Percentiles rank a stretch among this genome's conserved stretches.
Evolutionary conservation across 129 eudicot species (phyloP).

Genomic region (Chrysanthemum makinoi): DNA sequence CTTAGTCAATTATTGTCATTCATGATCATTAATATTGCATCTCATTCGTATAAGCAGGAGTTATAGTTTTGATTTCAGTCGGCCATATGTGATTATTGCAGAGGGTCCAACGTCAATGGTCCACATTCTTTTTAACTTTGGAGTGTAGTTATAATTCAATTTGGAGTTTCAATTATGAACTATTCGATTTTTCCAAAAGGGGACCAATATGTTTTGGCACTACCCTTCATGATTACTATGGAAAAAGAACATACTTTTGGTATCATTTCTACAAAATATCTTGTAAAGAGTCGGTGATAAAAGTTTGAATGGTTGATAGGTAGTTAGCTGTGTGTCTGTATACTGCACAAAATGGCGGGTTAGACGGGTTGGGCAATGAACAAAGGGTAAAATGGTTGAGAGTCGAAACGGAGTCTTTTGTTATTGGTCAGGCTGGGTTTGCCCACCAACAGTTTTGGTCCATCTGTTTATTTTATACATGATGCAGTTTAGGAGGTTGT

Average conservation of each 20-base stretch:
- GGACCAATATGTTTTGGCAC: conserved; percentile 22
- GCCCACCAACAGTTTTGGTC: no score
- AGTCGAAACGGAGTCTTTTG: no score
- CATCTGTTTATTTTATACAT: no score
- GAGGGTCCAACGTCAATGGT: conserved; percentile 13
- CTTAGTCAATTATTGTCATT: background rate
- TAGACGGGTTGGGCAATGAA: no score
- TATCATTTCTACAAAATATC: conserved; percentile 5
- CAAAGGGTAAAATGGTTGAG: no score
- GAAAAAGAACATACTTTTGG: background rate
- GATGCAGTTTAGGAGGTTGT: no score
- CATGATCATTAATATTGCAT: background rate
- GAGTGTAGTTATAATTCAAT: conserved; percentile 9
- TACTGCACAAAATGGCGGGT: no score
- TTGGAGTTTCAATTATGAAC: background rate
- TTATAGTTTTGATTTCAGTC: background rate
- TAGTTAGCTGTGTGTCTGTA: background rate
- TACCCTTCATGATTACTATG: conserved; percentile 1
- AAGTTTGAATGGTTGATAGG: background rate
- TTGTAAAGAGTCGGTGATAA: background rate
- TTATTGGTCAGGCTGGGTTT: no score
- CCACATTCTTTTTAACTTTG: background rate
- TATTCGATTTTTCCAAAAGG: background rate
- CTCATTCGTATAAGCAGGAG: background rate
- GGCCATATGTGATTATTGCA: background rate